These are phyloP conservation scores for Astrothelium macrocarpum DNA, from an alignment of 495 filamentous ascomycete genomes.

Conservation along the genomic window DNA sequence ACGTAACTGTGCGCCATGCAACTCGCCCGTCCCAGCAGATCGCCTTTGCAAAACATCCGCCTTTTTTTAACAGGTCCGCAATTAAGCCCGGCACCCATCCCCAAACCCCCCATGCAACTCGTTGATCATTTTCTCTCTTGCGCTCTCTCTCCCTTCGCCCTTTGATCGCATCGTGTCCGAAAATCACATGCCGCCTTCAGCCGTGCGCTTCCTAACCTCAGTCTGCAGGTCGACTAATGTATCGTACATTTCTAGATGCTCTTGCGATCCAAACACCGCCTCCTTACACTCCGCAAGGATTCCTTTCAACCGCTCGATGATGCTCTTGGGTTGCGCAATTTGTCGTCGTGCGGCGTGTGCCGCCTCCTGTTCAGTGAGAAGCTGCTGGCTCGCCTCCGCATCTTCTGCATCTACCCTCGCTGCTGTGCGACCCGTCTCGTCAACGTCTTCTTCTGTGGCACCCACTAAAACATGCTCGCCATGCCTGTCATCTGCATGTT, in stretches of 20 bases:
- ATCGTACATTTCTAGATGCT: constrained; percentile 31
- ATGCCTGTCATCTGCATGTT: not conserved
- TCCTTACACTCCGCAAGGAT: constrained; percentile 20
- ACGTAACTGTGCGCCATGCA: not conserved
- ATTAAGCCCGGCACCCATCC: no score
- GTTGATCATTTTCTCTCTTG: not conserved
- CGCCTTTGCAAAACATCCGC: not conserved
- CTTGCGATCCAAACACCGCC: constrained; percentile 23
- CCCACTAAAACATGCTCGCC: constrained; percentile 3
- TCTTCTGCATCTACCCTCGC: constrained; percentile 8
- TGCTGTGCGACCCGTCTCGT: constrained; percentile 4
- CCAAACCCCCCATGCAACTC: not conserved
- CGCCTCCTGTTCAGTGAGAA: constrained; percentile 3
- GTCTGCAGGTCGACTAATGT: constrained; percentile 17
- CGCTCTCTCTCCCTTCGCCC: not conserved
- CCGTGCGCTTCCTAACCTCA: constrained; percentile 24
- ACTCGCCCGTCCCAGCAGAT: not conserved
- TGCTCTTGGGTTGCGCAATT: constrained; percentile 2
- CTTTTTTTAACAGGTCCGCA: not conserved
- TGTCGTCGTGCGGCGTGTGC: constrained; percentile 10
- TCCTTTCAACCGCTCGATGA: constrained; percentile 9
- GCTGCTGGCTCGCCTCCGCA: constrained; percentile 9
- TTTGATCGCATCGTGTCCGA: not conserved
- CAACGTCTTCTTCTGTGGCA: constrained; percentile 2
- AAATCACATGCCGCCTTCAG: constrained; percentile 26